A percentile compares a stretch with the other conserved stretches of the same genome.
phyloP scores from a whole-genome alignment of 805 yeast genomes.

The Candida succiphila region DNA sequence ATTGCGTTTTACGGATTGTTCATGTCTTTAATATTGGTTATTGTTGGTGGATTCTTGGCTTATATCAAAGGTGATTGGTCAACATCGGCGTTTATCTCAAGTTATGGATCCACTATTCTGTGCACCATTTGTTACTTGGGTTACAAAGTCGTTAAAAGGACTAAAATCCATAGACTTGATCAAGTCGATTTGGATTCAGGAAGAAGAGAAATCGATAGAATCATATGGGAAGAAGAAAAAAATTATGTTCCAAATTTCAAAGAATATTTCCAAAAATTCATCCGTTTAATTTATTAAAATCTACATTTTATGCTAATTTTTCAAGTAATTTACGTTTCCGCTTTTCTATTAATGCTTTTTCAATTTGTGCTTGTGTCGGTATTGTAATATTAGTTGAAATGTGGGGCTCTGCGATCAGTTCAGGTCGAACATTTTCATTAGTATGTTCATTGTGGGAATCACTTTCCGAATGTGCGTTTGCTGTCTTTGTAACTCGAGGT shows the following conservation, averaged over 20 bases:
- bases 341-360: no score
- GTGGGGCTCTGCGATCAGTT: no score
- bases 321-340: no score
- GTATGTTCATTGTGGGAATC: no score
- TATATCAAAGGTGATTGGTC: constrained; percentile 40
- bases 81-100: constrained; percentile 37
- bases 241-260: constrained; percentile 21
- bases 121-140: constrained; percentile 33
- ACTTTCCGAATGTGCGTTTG: no score
- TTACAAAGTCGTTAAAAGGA: constrained; percentile 49
- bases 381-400: no score
- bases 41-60: constrained; percentile 42
- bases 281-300: constrained; percentile 4
- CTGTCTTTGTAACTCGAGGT: no score
- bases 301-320: no score
- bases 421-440: no score
- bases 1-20: constrained; percentile 38
- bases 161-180: constrained; percentile 58
- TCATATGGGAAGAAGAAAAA: constrained; percentile 70
- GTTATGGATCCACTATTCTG: constrained; percentile 41
- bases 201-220: constrained; percentile 71
- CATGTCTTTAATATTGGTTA: constrained; percentile 29
- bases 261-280: constrained; percentile 16
- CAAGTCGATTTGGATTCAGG: constrained; percentile 78
- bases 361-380: no score